Evolutionary conservation across 2,329 filamentous ascomycete genomes (phyloP).

Genomic region (Penicillium sp.): DNA sequence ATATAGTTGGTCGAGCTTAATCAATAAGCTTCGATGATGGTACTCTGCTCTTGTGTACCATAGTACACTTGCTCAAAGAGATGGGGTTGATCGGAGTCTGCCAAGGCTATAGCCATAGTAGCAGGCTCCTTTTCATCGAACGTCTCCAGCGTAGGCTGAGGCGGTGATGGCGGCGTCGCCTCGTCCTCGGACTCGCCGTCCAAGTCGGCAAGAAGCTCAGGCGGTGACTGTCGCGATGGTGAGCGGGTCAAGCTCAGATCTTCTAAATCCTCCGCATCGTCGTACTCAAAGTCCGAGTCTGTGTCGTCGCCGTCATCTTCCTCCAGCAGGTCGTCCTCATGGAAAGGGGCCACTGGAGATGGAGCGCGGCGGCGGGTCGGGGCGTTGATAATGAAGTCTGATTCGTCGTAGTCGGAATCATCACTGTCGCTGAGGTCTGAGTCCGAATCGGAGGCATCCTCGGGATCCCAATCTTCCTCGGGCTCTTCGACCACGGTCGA

Average conservation of each 20-base stretch:
- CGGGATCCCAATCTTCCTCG: conserved; percentile 61
- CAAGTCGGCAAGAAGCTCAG: conserved; percentile 68
- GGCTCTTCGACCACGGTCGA: conserved; percentile 72
- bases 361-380: conserved; percentile 31
- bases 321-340: conserved; percentile 30
- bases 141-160: conserved; percentile 54
- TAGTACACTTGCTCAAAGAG: conserved; percentile 53
- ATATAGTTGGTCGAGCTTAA: not conserved
- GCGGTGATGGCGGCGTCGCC: conserved; percentile 68
- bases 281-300: conserved; percentile 57
- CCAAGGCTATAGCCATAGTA: conserved; percentile 42
- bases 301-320: conserved; percentile 44
- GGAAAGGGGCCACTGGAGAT: conserved; percentile 33
- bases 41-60: conserved; percentile 44
- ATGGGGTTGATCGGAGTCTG: conserved; percentile 37
- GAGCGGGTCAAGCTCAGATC: conserved; percentile 68
- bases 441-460: conserved; percentile 61
- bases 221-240: conserved; percentile 65
- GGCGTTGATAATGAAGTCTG: conserved; percentile 41
- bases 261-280: conserved; percentile 59
- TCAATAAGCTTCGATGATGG: conserved; percentile 53
- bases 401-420: conserved; percentile 50
- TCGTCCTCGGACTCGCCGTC: conserved; percentile 69
- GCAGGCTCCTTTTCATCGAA: conserved; percentile 60
- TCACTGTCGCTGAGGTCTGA: conserved; percentile 49